Conservation (phyloP, 2,329 filamentous ascomycete species). For the Lachnellula cervina region DNA sequence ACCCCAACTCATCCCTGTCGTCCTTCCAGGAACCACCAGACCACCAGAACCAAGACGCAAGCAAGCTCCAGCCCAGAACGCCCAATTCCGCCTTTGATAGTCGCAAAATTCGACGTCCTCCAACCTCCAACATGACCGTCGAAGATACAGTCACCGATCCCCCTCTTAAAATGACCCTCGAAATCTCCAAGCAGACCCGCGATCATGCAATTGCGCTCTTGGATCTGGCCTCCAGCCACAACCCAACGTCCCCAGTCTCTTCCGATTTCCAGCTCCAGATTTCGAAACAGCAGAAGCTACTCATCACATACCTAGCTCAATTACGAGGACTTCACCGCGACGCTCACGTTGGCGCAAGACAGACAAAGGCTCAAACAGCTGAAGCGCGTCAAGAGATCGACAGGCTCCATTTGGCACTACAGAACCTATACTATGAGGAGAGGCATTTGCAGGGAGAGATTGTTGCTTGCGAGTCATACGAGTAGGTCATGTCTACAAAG, state of each 20-base stretch:
- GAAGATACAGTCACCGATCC: conserved; percentile 58
- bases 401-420: conserved; percentile 81
- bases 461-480: conserved; percentile 80
- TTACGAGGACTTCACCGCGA: conserved; percentile 79
- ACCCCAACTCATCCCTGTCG: too few species aligned
- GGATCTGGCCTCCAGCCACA: conserved; percentile 52
- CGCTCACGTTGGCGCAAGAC: conserved; percentile 73
- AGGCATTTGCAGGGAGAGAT: conserved; percentile 88
- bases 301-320: conserved; percentile 73
- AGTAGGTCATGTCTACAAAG: conserved; percentile 59
- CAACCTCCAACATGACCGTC: conserved; percentile 43
- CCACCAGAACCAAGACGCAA: too few species aligned
- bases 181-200: conserved; percentile 68
- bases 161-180: conserved; percentile 62
- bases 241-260: conserved; percentile 39
- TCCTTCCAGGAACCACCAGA: too few species aligned
- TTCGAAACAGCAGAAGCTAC: conserved; percentile 71
- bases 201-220: conserved; percentile 66
- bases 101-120: neutral
- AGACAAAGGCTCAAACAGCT: conserved; percentile 80
- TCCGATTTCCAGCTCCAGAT: conserved; percentile 53
- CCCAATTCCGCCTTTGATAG: too few species aligned
- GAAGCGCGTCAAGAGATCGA: conserved; percentile 90
- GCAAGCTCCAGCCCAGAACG: too few species aligned
- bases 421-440: conserved; percentile 97